phyloP scores from a whole-genome alignment of 345 rosid genomes.

The Microcos paniculata region DNA sequence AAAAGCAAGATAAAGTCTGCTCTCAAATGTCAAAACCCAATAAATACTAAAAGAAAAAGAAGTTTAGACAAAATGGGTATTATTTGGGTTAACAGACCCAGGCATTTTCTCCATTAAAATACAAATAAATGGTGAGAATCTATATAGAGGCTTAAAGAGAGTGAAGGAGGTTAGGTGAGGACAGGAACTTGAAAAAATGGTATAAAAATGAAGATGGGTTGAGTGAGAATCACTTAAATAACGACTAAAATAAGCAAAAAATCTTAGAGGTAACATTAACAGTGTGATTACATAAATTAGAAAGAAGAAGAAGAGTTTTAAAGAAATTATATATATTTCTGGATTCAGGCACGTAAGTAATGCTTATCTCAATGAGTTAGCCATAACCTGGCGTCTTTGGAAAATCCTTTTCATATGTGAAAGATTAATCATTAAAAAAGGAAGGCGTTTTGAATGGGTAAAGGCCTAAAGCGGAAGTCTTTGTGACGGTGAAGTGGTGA shows the following conservation, averaged over 20 bases:
- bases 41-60: neutral
- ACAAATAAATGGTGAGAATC: neutral
- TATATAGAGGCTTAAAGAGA: neutral
- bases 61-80: neutral
- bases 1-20: slow-evolving; percentile 6
- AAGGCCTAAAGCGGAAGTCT: neutral
- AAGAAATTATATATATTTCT: neutral
- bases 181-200: slow-evolving; percentile 11
- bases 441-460: neutral
- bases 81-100: neutral
- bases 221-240: slow-evolving; percentile 2
- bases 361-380: neutral
- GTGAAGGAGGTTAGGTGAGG: slow-evolving; percentile 21
- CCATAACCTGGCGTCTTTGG: neutral
- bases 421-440: too few relatives aligned
- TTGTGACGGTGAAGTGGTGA: neutral
- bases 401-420: neutral
- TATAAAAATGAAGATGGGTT: slow-evolving; percentile 6
- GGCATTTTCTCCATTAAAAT: neutral
- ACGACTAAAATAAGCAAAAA: neutral
- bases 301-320: neutral
- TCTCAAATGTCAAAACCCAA: neutral
- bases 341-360: neutral
- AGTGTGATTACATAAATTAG: neutral
- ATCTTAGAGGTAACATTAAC: neutral